Evolutionary conservation across 169 alveolate genomes (phyloP), one percentile per base, ranked within the genome.

Genomic region (Plasmodium gaboni): DNA sequence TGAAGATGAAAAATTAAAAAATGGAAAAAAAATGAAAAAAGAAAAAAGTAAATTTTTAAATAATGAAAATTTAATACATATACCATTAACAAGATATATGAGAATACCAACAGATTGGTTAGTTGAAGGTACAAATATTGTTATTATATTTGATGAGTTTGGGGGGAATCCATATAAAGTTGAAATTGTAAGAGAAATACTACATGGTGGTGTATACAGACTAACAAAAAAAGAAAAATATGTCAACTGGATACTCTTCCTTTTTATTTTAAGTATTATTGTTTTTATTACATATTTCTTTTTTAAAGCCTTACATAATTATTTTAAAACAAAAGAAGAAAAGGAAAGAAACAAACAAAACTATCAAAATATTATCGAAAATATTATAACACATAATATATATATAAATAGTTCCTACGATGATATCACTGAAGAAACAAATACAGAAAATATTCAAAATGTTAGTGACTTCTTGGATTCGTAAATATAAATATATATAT

Each of bases 61-160:
- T 51, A 85, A 85, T 70, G 92, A 85, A 70, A 85, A 85, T 85
- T 50, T 85, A 48, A 57, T 85, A 51, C 57, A 51, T 51, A 85
- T 85, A 51, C 92, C 92, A 15, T 64, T 70, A 46, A 85, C 92
- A 24, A 70, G 92, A 64, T 85, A 85, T 72, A 85, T 85, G 92
- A 59, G 92, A 60, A 85, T 85, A 70, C 92, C 92, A 24, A 85
- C 92, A 9, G 92, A 85, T 17, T 85, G 92, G 92, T 51, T 85
- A 32, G 73, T 85, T 24, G 87, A 85, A 70, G 92, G 92, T 24
- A 60, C 42, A 9, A 85, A 85, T 72, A 74, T 61, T 26, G 48
- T 85, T 3, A 69, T 85, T 12, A 38, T 85, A 15, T 70, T 85
- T 85, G 92, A 85, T 48, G 92, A 85, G 51, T 85, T 42, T 85